Conservation (phyloP, 2,329 filamentous ascomycete species). For the Stemphylium vesicarium region DNA sequence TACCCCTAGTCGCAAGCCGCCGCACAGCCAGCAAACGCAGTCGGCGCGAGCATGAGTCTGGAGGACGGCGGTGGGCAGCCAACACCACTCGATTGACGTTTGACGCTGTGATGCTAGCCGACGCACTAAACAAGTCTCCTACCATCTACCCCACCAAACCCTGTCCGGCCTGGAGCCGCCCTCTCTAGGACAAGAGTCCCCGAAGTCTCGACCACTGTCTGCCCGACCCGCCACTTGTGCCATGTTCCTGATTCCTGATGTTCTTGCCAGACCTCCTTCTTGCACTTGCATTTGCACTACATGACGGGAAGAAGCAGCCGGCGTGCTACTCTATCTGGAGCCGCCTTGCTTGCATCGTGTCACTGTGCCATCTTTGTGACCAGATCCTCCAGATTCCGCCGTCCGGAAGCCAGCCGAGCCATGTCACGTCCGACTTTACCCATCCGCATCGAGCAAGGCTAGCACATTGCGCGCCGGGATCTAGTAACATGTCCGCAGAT, state of each 20-base stretch:
- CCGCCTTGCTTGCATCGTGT: conserved; percentile 17
- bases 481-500: conserved; percentile 14
- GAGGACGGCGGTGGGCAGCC: neutral
- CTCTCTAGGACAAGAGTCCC: neutral
- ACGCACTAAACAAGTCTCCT: conserved; percentile 1
- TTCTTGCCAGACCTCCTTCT: neutral
- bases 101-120: conserved; percentile 2
- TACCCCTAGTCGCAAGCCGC: too few species aligned
- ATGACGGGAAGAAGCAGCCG: conserved; percentile 5
- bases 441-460: conserved; percentile 3
- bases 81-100: conserved; percentile 5
- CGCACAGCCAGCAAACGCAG: too few species aligned
- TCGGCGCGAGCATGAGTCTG: too few species aligned
- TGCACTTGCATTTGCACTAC: neutral
- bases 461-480: too few species aligned
- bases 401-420: conserved; percentile 24
- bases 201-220: conserved; percentile 8
- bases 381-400: neutral
- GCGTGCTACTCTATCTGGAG: conserved; percentile 6
- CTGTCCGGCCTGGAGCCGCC: conserved; percentile 10
- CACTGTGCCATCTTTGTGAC: neutral
- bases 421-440: conserved; percentile 16
- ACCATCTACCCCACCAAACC: conserved; percentile 2
- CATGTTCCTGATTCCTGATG: neutral
- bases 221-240: neutral